Percentiles rank a stretch among this genome's conserved stretches.
Conservation (phyloP, 2,329 filamentous ascomycete genomes). For the Furcasterigmium sp. region DNA sequence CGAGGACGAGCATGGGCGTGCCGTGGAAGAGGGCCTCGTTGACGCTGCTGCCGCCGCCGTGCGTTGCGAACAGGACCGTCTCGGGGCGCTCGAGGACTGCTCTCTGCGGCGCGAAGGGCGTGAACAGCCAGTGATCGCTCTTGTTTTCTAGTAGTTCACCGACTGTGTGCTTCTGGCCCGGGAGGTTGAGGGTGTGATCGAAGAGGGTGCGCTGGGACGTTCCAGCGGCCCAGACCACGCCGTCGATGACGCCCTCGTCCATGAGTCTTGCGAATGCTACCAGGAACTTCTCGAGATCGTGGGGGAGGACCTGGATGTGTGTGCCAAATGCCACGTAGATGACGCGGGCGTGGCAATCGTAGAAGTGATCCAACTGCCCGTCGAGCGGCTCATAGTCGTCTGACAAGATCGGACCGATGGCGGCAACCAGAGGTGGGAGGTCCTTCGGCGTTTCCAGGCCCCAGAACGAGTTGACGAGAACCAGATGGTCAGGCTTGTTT, state of each 20-base stretch:
- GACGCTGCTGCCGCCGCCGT: conserved; percentile 33
- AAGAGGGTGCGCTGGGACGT: conserved; percentile 16
- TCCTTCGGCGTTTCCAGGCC: conserved; percentile 35
- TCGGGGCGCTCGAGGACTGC: conserved; percentile 28
- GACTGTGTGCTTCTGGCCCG: conserved; percentile 20
- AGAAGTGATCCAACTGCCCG: conserved; percentile 19
- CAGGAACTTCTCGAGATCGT: conserved; percentile 25
- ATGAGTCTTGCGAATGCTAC: background rate
- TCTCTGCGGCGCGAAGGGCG: conserved; percentile 32
- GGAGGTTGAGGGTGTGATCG: conserved; percentile 16
- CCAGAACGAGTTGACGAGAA: conserved; percentile 38
- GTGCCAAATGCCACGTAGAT: conserved; percentile 37
- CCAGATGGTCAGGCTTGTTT: conserved; percentile 32
- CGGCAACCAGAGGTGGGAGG: conserved; percentile 29
- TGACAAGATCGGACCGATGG: conserved; percentile 33
- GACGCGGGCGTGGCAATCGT: conserved; percentile 21
- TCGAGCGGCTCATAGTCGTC: conserved; percentile 26
- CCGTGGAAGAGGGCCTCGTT: conserved; percentile 36
- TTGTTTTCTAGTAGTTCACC: conserved; percentile 20
- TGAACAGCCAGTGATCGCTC: conserved; percentile 23
- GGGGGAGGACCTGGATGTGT: conserved; percentile 26
- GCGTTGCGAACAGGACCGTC: conserved; percentile 31
- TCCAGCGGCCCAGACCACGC: conserved; percentile 30
- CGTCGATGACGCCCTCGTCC: conserved; percentile 23
- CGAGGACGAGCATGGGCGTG: conserved; percentile 26